Percentiles rank a stretch among this genome's conserved stretches.
phyloP scores from a whole-genome alignment of 192 early-diverging fungal genomes.

The Piromyces sp. region DNA sequence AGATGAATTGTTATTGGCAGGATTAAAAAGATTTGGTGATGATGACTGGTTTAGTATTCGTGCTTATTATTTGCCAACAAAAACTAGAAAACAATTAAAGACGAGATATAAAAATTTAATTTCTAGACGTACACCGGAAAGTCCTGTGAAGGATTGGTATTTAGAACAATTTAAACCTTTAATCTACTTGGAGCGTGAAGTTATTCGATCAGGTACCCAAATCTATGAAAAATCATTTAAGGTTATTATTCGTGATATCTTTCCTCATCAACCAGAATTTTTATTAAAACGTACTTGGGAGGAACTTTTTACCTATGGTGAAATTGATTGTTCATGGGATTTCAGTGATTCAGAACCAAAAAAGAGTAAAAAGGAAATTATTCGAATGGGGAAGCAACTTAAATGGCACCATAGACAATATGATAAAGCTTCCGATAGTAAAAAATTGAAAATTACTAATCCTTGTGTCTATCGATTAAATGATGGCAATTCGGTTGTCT shows the following conservation, averaged over 20 bases:
- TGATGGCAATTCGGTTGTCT: background rate
- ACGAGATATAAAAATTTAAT: constrained; percentile 24
- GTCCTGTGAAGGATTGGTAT: constrained; percentile 19
- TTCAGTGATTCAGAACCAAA: background rate
- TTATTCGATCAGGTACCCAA: background rate
- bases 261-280: background rate
- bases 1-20: constrained; percentile 17
- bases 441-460: background rate
- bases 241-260: background rate
- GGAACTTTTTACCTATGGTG: background rate
- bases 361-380: background rate
- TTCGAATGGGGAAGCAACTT: background rate
- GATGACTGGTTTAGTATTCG: constrained; percentile 23
- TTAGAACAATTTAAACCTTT: constrained; percentile 20
- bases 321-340: background rate
- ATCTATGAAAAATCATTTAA: background rate
- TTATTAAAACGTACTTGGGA: background rate
- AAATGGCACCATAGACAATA: background rate
- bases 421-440: background rate
- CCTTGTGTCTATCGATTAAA: background rate
- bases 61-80: constrained; percentile 25
- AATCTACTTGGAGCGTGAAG: constrained; percentile 22
- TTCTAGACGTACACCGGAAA: constrained; percentile 12
- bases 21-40: constrained; percentile 21
- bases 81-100: constrained; percentile 25